These are phyloP conservation scores for Penicillium flavigenum DNA, from an alignment of 495 filamentous ascomycete species.

Conservation along the genomic window DNA sequence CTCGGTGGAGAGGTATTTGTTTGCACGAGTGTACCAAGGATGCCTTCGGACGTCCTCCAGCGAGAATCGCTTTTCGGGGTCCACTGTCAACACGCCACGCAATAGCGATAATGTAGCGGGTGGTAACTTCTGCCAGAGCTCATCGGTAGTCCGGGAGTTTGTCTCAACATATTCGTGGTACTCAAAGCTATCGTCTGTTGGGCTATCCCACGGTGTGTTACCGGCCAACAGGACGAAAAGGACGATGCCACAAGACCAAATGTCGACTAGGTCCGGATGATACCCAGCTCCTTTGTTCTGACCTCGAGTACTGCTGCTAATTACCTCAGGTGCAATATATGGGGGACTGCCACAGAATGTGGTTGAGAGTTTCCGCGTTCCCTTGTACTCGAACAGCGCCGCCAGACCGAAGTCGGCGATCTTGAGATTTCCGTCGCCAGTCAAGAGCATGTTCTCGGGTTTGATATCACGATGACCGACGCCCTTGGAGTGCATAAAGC, in stretches of 20 bases:
- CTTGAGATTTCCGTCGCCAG: constrained; percentile 82
- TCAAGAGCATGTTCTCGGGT: constrained; percentile 85
- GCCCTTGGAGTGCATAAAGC: constrained; percentile 92
- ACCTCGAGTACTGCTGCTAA: constrained; percentile 48
- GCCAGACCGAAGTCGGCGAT: constrained; percentile 97
- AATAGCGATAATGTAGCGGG: constrained; percentile 78
- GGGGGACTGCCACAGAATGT: constrained; percentile 96
- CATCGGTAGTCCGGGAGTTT: constrained; percentile 75
- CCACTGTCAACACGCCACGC: constrained; percentile 88
- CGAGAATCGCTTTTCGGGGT: constrained; percentile 72
- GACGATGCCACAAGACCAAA: constrained; percentile 97
- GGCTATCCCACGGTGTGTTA: constrained; percentile 98
- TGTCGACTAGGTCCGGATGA: constrained; percentile 78
- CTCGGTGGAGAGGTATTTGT: constrained; percentile 68
- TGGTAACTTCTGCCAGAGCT: constrained; percentile 82
- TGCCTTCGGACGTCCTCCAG: constrained; percentile 86
- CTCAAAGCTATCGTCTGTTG: constrained; percentile 75
- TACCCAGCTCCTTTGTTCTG: constrained; percentile 65
- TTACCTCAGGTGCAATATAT: constrained; percentile 96
- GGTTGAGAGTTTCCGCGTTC: constrained; percentile 70
- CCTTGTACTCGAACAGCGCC: constrained; percentile 87
- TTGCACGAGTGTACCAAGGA: constrained; percentile 89
- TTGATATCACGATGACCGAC: constrained; percentile 90
- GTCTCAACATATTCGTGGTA: constrained; percentile 81
- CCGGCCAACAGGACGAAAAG: constrained; percentile 92